Conservation (phyloP, 2,329 filamentous ascomycete species). For the Ceratocystis huliohia region DNA sequence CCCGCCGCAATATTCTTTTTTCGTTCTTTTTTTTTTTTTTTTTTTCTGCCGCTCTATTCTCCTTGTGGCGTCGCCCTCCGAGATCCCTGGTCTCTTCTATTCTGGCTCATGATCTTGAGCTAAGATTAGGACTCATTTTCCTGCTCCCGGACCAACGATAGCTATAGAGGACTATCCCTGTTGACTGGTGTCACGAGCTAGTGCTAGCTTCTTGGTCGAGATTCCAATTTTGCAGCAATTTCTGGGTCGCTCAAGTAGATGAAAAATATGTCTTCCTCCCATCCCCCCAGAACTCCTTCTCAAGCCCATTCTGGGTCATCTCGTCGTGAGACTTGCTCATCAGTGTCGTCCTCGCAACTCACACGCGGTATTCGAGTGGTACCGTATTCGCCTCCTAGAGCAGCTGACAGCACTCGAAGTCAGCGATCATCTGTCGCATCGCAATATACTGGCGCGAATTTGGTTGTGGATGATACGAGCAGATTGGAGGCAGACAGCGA, state of each 20-base stretch:
- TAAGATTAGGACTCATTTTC: slow-evolving; percentile 12
- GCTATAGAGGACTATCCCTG: slow-evolving; percentile 4
- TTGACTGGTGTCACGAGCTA: slow-evolving; percentile 1
- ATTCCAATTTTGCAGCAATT: neutral
- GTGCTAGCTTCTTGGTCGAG: neutral
- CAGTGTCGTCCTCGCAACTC: slow-evolving; percentile 27
- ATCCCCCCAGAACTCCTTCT: slow-evolving; percentile 23
- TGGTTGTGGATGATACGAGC: slow-evolving; percentile 16
- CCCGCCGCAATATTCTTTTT: neutral
- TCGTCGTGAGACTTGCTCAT: slow-evolving; percentile 19
- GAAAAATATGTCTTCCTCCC: slow-evolving; percentile 21
- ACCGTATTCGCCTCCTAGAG: slow-evolving; percentile 36
- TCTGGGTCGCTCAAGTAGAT: neutral
- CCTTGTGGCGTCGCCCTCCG: neutral
- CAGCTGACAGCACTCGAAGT: slow-evolving; percentile 26
- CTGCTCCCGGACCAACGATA: neutral
- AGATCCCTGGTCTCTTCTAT: neutral
- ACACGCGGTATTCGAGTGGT: slow-evolving; percentile 36
- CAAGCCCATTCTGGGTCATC: slow-evolving; percentile 16
- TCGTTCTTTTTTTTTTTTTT: slow-evolving; percentile 1
- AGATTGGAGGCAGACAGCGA: neutral
- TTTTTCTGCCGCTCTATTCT: neutral
- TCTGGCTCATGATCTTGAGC: slow-evolving; percentile 12
- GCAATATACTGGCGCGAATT: slow-evolving; percentile 15
- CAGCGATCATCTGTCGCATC: slow-evolving; percentile 18